phyloP scores from a whole-genome alignment of 768 basidiomycete genomes.

The Hemileccinum impolitum region DNA sequence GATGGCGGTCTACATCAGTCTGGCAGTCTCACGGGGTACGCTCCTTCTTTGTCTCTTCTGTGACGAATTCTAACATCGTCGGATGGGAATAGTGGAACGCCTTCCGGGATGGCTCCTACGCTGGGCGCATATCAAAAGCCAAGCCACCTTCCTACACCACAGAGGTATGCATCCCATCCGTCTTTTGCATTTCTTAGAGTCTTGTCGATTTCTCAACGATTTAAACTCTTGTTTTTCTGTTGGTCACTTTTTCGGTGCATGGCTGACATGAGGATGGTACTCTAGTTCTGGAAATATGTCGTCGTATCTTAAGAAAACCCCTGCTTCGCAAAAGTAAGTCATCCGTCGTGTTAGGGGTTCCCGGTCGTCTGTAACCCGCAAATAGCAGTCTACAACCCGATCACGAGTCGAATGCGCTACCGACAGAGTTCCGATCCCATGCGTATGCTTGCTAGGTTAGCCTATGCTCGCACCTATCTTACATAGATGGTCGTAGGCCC shows the following conservation, averaged over 20 bases:
- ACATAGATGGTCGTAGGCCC: conserved; percentile 10
- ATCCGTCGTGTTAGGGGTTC: background rate
- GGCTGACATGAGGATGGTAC: conserved; percentile 12
- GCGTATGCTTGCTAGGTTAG: conserved; percentile 16
- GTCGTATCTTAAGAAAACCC: conserved; percentile 26
- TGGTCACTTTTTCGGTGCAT: conserved; percentile 1
- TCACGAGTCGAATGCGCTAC: conserved; percentile 13
- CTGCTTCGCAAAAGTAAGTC: conserved; percentile 20
- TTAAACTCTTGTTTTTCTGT: background rate
- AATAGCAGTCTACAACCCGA: conserved; percentile 5
- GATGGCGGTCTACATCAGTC: conserved; percentile 4
- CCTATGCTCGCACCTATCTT: background rate
- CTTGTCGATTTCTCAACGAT: background rate
- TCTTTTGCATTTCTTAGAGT: background rate
- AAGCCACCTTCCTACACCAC: conserved; percentile 30
- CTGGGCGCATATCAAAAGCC: conserved; percentile 13
- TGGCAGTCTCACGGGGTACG: conserved; percentile 14
- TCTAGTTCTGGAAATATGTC: conserved; percentile 34
- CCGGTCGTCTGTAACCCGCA: background rate
- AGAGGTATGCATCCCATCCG: conserved; percentile 20
- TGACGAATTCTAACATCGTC: conserved; percentile 1
- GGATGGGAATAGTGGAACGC: conserved; percentile 4
- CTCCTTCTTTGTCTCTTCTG: background rate
- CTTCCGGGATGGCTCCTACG: conserved; percentile 2
- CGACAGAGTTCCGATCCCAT: conserved; percentile 22